Percentiles rank a stretch among this genome's conserved stretches.
These are phyloP conservation scores for Nemania diffusa DNA, from an alignment of 2,329 filamentous ascomycete genomes.

Conservation along the genomic window DNA sequence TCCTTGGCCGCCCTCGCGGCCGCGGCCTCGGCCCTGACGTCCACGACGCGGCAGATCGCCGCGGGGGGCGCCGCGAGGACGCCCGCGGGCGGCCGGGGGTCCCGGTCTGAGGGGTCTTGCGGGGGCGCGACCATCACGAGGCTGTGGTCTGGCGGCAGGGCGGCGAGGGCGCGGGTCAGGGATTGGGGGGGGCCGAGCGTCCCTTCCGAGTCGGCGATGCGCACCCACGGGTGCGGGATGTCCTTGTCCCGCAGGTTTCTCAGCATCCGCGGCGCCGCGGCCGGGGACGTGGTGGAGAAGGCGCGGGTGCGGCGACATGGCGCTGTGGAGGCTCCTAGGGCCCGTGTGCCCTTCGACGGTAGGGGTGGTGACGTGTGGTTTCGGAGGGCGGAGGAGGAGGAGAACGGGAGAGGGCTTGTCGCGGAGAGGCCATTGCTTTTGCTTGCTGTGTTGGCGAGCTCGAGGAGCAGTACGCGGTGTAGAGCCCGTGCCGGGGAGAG, in stretches of 20 bases:
- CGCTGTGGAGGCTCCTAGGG: background rate
- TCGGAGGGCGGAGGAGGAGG: conserved; percentile 6
- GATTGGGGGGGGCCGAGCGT: conserved; percentile 42
- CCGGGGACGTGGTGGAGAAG: conserved; percentile 18
- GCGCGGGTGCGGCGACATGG: conserved; percentile 5
- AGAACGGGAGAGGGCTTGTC: conserved; percentile 5
- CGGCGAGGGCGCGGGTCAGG: conserved; percentile 30
- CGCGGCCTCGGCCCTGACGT: conserved; percentile 60
- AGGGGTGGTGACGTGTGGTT: background rate
- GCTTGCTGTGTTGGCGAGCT: conserved; percentile 30
- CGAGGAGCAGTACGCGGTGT: conserved; percentile 44
- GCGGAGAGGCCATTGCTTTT: conserved; percentile 15
- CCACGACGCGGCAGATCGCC: conserved; percentile 74
- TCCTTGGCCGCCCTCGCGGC: conserved; percentile 54
- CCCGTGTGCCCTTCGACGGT: conserved; percentile 24
- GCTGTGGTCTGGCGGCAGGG: conserved; percentile 34
- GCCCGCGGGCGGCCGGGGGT: conserved; percentile 24
- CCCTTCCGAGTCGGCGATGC: conserved; percentile 45
- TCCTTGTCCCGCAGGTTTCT: conserved; percentile 56
- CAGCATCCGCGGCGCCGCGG: conserved; percentile 15
- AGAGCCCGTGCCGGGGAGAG: conserved; percentile 46
- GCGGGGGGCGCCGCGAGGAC: conserved; percentile 42
- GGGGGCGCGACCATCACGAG: conserved; percentile 48
- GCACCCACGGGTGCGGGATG: conserved; percentile 54
- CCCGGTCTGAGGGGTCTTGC: conserved; percentile 17